Base-by-base conservation (phyloP, 345 rosid species). In the Geranium brycei region DNA sequence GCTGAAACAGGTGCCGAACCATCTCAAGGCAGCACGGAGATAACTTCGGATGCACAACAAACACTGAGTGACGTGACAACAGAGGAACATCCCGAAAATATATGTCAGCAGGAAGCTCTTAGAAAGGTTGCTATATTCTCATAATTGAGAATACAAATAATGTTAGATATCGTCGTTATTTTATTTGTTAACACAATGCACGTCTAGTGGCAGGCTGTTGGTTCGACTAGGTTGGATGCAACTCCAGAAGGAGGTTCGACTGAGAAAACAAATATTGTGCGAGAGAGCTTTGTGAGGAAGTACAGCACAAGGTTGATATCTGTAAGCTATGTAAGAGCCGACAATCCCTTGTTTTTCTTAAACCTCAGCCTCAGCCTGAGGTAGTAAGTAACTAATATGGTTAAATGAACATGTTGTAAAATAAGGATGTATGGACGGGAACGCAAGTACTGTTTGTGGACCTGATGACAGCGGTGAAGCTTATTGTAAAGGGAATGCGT, bases 361-460 rank as follows among this genome's bases (percentile, higher is more conserved):
- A 23, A 23, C 28, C 28, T 23, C 28, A 23, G 28, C 28, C 28
- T 23, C 28, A 23, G 28, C 28, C 28, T 23, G 28, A 23, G 28
- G 28, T 23, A 23, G 28, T 23, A 23, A 23, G 28, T 23, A 23
- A 16, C 61, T 41, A 57, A 18, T 18, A 28, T 14, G n/a, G 65
- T 57, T 17, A 16, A 23, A 0, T 17, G 58, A 58, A 62, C 55
- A 47, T 63, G 10, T 69, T 47, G 61, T 64, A 61, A 71, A 23
- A 23, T 23, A 23, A 86, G 89, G 80, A 82, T 70, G 19, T 79
- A 23, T 70, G 72, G 76, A 79, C 79, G 82, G 92, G 89, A 60
- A 86, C 85, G 30, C 88, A 80, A 35, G 75, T 86, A 75, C 89
- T 84, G 13, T 68, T 71, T 40, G 56, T 76, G 31, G 89, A 86